Base-by-base conservation (phyloP, 2,329 filamentous ascomycete species). In the Ophiostoma ips region DNA sequence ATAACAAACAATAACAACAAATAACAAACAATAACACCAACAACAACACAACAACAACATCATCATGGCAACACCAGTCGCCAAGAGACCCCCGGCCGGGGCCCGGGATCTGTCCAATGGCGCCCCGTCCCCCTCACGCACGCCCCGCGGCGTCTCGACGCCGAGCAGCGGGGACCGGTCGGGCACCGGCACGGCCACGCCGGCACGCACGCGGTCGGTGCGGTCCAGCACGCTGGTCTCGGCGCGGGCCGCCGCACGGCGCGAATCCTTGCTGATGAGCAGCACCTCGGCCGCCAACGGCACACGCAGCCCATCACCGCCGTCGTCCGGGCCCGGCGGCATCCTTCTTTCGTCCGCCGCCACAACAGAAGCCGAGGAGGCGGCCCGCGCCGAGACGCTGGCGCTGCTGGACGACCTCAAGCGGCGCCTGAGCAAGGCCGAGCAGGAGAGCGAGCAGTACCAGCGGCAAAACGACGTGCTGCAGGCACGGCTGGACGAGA, bases 401-500 rank as follows among this genome's bases (percentile, higher is more conserved):
- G 82, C 85, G 15, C 70, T 85, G 51, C 75, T 95, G 52, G 86
- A 94, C 56, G 88, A 95, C 56, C 70, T 95, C 52, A 88, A 87
- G 66, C 81, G 87, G 56, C 81, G 87, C 51, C 72, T 95, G 47
- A 77, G 85, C 59, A 86, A 83, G 64, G 84, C 88, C 19, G 90
- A 95, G 66, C 75, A 72, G 46, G 71, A 77, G 36, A 84, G 84
- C 1, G 86, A 92, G 58, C 81, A 88, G 60, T 83, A 81, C 64
- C 81, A 84, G 68, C 90, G 89, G 65, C 87, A 95, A 68, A 71
- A 81, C 50, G 84, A 92, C 52, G 82, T 94, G 43, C 69, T 96
- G 56, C 87, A 95, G 67, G 76, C 84, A 56, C 81, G 86, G 58
- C 75, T 96, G 8, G 88, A 96, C 61, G 90, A 96, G 60, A 84